Conservation (phyloP, 2,329 filamentous ascomycete genomes). For the Fusarium bactridioides region DNA sequence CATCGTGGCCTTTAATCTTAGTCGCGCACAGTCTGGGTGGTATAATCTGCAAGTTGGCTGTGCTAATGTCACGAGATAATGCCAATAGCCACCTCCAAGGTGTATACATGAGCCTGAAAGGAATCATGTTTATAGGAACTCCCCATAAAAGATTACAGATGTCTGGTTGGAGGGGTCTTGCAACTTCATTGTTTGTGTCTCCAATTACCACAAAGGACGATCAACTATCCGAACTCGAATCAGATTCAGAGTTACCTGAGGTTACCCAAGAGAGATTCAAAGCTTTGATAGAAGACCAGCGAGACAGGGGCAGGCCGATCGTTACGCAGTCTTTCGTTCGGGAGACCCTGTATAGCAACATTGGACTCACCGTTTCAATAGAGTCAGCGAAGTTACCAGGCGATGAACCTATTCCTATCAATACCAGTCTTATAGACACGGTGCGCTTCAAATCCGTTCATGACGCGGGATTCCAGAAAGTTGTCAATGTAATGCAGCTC, state of each 20-base stretch:
- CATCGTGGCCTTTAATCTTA: not conserved
- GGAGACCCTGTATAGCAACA: accelerated
- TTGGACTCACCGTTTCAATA: accelerated
- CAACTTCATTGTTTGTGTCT: not conserved
- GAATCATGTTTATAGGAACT: not conserved
- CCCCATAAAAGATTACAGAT: not conserved
- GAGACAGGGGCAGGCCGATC: accelerated
- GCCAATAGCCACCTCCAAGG: not conserved
- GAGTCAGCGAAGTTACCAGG: not conserved
- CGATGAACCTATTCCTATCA: accelerated
- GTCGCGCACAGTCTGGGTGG: not conserved
- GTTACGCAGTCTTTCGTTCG: accelerated
- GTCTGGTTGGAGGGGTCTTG: not conserved
- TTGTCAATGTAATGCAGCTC: not conserved
- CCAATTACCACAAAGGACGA: accelerated
- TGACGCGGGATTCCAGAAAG: not conserved
- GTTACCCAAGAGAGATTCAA: accelerated
- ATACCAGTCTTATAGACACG: accelerated
- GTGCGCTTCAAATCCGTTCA: not conserved
- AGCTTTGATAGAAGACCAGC: not conserved
- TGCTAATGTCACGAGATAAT: accelerated
- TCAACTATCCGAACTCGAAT: accelerated
- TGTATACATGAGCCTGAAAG: not conserved
- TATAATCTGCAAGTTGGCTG: accelerated
- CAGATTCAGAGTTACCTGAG: not conserved